These are phyloP conservation scores for Turritis glabra DNA, from an alignment of 345 rosid genomes.

Conservation along the genomic window DNA sequence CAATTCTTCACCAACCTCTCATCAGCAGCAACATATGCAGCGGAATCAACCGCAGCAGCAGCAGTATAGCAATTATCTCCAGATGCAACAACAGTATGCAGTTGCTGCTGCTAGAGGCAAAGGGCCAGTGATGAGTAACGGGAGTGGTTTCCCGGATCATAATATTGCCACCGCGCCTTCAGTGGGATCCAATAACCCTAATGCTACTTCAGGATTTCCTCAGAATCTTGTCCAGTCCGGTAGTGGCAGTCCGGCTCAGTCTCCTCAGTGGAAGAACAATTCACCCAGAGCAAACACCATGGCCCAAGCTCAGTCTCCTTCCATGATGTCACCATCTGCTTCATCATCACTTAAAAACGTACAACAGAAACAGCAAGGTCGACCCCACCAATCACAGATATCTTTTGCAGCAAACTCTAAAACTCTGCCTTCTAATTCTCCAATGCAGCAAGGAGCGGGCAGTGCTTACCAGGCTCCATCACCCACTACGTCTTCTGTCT, in stretches of 20 bases:
- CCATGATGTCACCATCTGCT: constrained; percentile 43
- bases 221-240: constrained; percentile 63
- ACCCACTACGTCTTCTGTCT: constrained; percentile 67
- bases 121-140: constrained; percentile 55
- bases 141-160: constrained; percentile 57
- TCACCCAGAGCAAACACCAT: constrained; percentile 43
- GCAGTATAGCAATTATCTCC: constrained; percentile 45
- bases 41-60: constrained; percentile 44
- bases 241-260: constrained; percentile 49
- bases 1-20: constrained; percentile 35
- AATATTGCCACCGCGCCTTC: constrained; percentile 47
- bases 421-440: constrained; percentile 48
- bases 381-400: constrained; percentile 52
- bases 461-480: constrained; percentile 50
- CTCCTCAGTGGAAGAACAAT: constrained; percentile 72
- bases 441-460: constrained; percentile 24
- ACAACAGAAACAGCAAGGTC: constrained; percentile 63
- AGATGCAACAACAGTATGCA: constrained; percentile 61
- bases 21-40: constrained; percentile 39
- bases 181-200: constrained; percentile 49
- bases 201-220: constrained; percentile 50
- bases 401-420: constrained; percentile 72
- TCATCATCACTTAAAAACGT: constrained; percentile 52
- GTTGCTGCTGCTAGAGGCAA: constrained; percentile 58
- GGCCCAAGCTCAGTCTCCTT: constrained; percentile 49